Percentiles rank a stretch among this genome's conserved stretches.
Evolutionary conservation across 1,284 basidiomycete genomes (phyloP).

Genomic region (Phellopilus nigrolimitatus): DNA sequence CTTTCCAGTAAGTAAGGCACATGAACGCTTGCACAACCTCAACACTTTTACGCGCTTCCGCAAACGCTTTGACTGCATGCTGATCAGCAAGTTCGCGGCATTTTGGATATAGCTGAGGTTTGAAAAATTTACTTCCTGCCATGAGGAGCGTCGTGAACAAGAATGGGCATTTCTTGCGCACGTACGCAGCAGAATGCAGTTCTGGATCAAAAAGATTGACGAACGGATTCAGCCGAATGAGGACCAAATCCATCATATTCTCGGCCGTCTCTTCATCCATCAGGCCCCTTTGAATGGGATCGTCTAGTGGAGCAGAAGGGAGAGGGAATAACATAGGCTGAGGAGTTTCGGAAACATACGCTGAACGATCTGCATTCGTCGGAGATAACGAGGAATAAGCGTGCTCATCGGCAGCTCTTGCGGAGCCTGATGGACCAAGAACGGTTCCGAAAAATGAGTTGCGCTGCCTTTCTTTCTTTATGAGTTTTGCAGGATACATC

Average conservation of each 20-base stretch:
- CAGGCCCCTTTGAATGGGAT: slow-evolving; percentile 66
- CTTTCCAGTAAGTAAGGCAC: slow-evolving; percentile 83
- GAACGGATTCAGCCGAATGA: slow-evolving; percentile 77
- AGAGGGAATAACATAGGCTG: slow-evolving; percentile 20
- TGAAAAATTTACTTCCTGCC: slow-evolving; percentile 83
- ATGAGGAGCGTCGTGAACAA: slow-evolving; percentile 79
- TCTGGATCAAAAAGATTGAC: slow-evolving; percentile 80
- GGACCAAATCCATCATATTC: slow-evolving; percentile 69
- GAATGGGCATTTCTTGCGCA: slow-evolving; percentile 70
- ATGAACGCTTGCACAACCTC: slow-evolving; percentile 83
- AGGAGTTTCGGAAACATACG: slow-evolving; percentile 32
- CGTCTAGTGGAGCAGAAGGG: slow-evolving; percentile 38
- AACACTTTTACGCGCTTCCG: slow-evolving; percentile 69
- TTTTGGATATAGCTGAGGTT: slow-evolving; percentile 58
- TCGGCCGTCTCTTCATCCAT: slow-evolving; percentile 62
- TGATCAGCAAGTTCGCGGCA: slow-evolving; percentile 68
- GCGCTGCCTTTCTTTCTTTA: slow-evolving; percentile 60
- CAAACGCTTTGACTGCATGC: slow-evolving; percentile 69
- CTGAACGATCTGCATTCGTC: slow-evolving; percentile 22
- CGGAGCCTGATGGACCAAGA: slow-evolving; percentile 44
- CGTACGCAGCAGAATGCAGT: slow-evolving; percentile 67
- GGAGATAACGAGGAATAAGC: slow-evolving; percentile 22
- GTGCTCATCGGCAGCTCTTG: slow-evolving; percentile 23
- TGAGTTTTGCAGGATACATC: slow-evolving; percentile 68
- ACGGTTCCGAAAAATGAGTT: slow-evolving; percentile 78